Evolutionary conservation across 2,329 filamentous ascomycete genomes (phyloP), one percentile per base, ranked within the genome.

Genomic region (Drechslerella stenobrocha): DNA sequence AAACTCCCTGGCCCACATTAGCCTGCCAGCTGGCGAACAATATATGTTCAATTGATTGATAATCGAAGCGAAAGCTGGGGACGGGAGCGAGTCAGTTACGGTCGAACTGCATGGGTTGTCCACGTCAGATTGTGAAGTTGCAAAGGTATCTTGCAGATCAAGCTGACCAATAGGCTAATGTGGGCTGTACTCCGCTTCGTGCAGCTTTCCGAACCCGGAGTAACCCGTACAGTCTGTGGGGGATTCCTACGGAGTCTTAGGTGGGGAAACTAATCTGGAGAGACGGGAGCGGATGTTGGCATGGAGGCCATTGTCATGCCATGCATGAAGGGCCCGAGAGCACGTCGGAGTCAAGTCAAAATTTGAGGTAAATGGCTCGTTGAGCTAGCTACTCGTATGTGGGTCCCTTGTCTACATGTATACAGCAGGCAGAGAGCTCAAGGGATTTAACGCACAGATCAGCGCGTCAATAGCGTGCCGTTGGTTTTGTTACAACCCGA

Each of bases 41-140:
- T 42, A 18, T 18, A 42, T 5, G n/a, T 42, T 18, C 7, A 42
- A 18, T 42, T 20, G n/a, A 18, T 18, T 18, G 37, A 42, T 7
- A 42, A 20, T 42, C 4, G 15, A 42, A 18, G n/a, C n/a, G 15
- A 20, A 42, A 42, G 37, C 15, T 42, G 37, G 15, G 37, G 37
- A 9, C 37, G 37, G 37, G 37, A 42, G 37, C 37, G 15, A 42
- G 22, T 2, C 6, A 20, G 13, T 18, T 20, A n/a, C 3, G 15
- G 15, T 20, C 11, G 11, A 13, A 13, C 34, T 4, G 37, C 13
- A 42, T 42, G 13, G 37, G 9, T 13, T 42, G 37, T 42, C 37
- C 37, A 42, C 37, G 37, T 42, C 18, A 42, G 13, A 42, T 42
- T 9, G 37, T 18, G 37, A 42, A 8, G 37, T 20, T 42, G 22